Percentiles rank a stretch among this genome's conserved stretches.
Evolutionary conservation across 2,329 filamentous ascomycete species (phyloP).

Genomic region (Rhynchosporium secalis): DNA sequence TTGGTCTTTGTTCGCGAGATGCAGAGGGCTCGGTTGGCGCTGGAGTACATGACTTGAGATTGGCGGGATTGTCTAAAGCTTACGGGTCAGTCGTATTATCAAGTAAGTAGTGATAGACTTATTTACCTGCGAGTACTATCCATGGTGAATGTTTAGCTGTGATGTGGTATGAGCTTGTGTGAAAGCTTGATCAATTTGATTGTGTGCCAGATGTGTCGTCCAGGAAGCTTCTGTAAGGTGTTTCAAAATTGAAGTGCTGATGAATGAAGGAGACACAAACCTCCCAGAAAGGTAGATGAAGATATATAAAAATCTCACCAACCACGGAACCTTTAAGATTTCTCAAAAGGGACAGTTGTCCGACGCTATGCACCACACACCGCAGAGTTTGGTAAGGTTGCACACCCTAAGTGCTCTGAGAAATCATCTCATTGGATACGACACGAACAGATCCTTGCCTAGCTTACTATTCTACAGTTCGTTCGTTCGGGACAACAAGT

Average conservation of each 20-base stretch:
- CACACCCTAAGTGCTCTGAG: not conserved
- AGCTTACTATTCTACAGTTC: not conserved
- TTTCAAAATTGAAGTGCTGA: not conserved
- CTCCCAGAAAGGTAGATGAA: not conserved
- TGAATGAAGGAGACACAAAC: not conserved
- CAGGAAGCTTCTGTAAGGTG: slow-evolving; percentile 1
- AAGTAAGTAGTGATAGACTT: too few relatives aligned
- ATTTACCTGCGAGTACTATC: slow-evolving; percentile 2
- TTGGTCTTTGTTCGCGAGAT: not conserved
- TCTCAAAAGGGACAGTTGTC: not conserved
- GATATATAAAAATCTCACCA: slow-evolving; percentile 7
- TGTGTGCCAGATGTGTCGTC: not conserved
- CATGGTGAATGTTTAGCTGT: not conserved
- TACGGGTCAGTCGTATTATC: not conserved
- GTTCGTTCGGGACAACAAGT: not conserved
- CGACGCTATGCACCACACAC: slow-evolving; percentile 9
- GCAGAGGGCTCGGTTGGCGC: slow-evolving; percentile 3
- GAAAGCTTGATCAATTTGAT: not conserved
- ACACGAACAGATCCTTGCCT: not conserved
- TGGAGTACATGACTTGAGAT: not conserved
- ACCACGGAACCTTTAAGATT: not conserved
- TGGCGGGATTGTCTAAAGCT: not conserved
- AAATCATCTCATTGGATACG: slow-evolving; percentile 4
- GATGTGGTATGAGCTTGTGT: not conserved
- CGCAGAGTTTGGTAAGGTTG: slow-evolving; percentile 4